Evolutionary conservation across 805 yeast species (phyloP).

Genomic region (Ogataea pilisensis): DNA sequence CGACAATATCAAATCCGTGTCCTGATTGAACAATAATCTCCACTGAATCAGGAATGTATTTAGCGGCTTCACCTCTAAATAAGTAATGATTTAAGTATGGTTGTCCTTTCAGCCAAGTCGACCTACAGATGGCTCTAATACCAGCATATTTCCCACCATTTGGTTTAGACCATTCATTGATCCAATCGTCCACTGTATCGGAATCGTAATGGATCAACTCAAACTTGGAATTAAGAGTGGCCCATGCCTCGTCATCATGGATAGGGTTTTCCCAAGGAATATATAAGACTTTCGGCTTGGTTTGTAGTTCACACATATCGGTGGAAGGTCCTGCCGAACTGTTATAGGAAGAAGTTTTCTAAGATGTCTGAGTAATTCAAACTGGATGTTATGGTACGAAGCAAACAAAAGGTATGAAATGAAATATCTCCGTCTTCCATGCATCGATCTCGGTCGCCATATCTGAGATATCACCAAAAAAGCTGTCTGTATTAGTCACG

Average conservation of each 20-base stretch:
- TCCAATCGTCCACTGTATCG: slow-evolving; percentile 32
- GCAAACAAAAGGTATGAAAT: no score
- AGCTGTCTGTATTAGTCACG: no score
- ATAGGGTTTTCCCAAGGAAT: slow-evolving; percentile 36
- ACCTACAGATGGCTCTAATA: slow-evolving; percentile 35
- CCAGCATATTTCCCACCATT: slow-evolving; percentile 35
- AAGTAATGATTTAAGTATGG: slow-evolving; percentile 36
- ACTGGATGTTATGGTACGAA: no score
- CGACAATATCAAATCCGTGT: slow-evolving; percentile 38
- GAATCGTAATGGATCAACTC: slow-evolving; percentile 33
- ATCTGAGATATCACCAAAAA: no score
- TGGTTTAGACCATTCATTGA: slow-evolving; percentile 32
- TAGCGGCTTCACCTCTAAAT: slow-evolving; percentile 32
- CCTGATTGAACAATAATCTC: slow-evolving; percentile 37
- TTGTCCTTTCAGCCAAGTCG: slow-evolving; percentile 36
- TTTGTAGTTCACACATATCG: background rate
- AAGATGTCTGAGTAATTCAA: no score
- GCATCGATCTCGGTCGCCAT: no score
- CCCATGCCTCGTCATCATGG: slow-evolving; percentile 37
- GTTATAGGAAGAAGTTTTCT: no score
- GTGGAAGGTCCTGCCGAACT: background rate
- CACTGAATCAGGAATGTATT: slow-evolving; percentile 30
- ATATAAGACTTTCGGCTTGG: slow-evolving; percentile 33
- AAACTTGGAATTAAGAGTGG: slow-evolving; percentile 32
- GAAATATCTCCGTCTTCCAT: no score